Evolutionary conservation across 495 filamentous ascomycete species (phyloP), one percentile per base, ranked within the genome.

Genomic region (Aspergillus indologenus): DNA sequence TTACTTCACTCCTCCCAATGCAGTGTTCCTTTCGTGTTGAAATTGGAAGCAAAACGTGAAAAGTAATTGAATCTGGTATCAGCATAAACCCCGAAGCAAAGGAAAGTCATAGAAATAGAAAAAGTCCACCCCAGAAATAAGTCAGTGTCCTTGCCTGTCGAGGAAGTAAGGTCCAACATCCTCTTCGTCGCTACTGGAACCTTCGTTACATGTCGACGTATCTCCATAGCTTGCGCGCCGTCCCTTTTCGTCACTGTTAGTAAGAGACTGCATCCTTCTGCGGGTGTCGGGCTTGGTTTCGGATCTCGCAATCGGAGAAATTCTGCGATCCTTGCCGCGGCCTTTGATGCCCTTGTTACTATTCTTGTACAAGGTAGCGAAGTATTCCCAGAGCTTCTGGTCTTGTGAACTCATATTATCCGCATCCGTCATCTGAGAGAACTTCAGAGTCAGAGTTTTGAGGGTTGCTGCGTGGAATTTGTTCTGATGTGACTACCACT

Each of bases 311-410:
- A 69, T 69, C 18, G 65, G 72, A 17, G 72, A 70, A 43, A 81
- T 79, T 22, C 73, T 66, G 47, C 91, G 82, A 69, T 94, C 87
- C 71, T 92, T 92, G 19, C 93, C 93, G 14, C 93, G 87, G 7
- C 93, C 93, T 72, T 92, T 96, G 73, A 93, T 96, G 3, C 91
- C 93, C 65, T 95, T 96, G 71, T 92, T 92, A 64, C 89, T 88
- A 69, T 97, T 95, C 76, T 95, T 96, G 81, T 96, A 97, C 34
- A 94, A 77, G 1, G 85, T 81, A 3, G 87, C 83, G 61, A 98
- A 95, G 69, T 96, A 96, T 65, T 90, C 83, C 81, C 89, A 92
- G 31, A 97, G 73, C 57, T 90, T 89, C 59, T 83, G 86, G 62
- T 98, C 93, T 42, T 84, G 77, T 1, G 79, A 71, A 5, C 81